Percentiles rank a stretch among this genome's conserved stretches.
Conservation (phyloP, 2,329 filamentous ascomycete genomes). For the Neopestalotiopsis sp. region DNA sequence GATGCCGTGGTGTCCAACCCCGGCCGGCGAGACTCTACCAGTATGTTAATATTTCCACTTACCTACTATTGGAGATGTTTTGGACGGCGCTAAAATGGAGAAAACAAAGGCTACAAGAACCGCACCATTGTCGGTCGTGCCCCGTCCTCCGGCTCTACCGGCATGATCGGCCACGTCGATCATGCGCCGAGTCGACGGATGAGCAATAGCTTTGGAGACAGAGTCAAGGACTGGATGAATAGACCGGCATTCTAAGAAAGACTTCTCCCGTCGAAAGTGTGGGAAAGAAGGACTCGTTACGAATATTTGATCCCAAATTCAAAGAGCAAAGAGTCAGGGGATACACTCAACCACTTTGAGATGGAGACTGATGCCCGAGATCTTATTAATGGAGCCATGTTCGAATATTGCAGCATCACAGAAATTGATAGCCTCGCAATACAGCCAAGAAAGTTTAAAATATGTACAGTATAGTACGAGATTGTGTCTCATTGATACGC, state of each 20-base stretch:
- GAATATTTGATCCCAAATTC: no score
- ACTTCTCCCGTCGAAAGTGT: no score
- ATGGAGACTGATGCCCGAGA: no score
- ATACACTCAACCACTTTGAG: no score
- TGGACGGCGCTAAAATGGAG: neutral
- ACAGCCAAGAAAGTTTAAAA: no score
- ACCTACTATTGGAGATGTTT: no score
- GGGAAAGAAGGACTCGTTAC: neutral
- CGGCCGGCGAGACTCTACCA: conserved; percentile 35
- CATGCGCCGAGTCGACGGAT: conserved; percentile 33
- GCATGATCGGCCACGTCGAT: conserved; percentile 30
- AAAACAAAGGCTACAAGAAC: conserved; percentile 33
- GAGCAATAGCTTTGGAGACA: conserved; percentile 31
- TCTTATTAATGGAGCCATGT: no score
- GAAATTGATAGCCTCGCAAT: no score
- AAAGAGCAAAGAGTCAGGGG: no score
- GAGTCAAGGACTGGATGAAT: conserved; percentile 39
- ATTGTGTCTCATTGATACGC: no score
- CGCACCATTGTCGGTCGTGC: conserved; percentile 31
- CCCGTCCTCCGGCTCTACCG: conserved; percentile 33
- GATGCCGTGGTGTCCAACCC: conserved; percentile 38
- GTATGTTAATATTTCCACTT: conserved; percentile 25
- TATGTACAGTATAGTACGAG: no score
- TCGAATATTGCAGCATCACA: no score
- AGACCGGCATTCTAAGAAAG: neutral